Evolutionary conservation across 2,329 filamentous ascomycete species (phyloP), one percentile per base, ranked within the genome.

Genomic region (Talaromyces sp.): DNA sequence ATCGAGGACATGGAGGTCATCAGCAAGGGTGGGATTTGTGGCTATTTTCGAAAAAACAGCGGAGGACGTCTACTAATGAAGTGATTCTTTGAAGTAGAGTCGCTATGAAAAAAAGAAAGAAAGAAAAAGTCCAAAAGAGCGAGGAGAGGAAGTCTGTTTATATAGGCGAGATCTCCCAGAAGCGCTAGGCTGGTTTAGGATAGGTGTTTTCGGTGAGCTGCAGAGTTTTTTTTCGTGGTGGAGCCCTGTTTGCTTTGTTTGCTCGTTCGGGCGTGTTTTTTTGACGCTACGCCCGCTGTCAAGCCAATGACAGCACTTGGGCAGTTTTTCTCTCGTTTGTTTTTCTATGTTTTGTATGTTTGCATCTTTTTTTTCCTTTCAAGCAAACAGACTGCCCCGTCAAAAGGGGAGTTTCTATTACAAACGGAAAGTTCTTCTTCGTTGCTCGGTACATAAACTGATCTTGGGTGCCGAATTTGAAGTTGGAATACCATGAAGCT

Each of bases 61-160:
- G 87, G 84, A 84, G 85, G 89, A 92, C 87, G 87, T 91, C 84
- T 88, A 93, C 92, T 96, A 92, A 93, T 96, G 90, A 96, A 96
- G 91, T 91, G 91, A 93, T 93, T 93, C 90, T 92, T 79, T 80
- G 78, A 79, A 80, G 63, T 62, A 64, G 59, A 60, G 63, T 64
- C 63, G 63, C 63, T 62, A 62, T 58, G 58, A 59, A 57, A 25
- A 58, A 55, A 64, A 62, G 74, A 73, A 70, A 71, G 66, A 66
- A 71, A 71, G 70, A 63, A 64, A 59, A 46, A 64, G 23, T 35
- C 21, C 55, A 60, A 63, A 64, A 58, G 67, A 61, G 63, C 58
- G 39, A 57, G 56, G 69, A 69, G 70, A 64, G 39, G 0, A 9
- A 12, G 8, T 33, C 21, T 21, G 25, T 46, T 66, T 75, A 73